Evolutionary conservation across 495 filamentous ascomycete genomes (phyloP).

Genomic region (Aspergillus taichungensis): DNA sequence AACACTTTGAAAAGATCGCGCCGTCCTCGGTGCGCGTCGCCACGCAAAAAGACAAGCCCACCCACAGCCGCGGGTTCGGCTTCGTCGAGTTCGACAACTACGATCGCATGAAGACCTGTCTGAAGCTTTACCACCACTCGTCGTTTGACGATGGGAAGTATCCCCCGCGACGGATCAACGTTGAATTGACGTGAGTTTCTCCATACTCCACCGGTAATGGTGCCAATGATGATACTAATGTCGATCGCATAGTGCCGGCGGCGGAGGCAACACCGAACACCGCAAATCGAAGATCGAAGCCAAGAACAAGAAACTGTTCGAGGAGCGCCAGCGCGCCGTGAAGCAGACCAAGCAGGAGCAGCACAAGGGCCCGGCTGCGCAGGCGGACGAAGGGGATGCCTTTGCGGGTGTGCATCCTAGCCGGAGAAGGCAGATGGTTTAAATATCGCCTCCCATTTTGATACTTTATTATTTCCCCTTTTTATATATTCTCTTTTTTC

Average conservation of each 20-base stretch:
- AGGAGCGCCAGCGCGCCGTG: constrained; percentile 57
- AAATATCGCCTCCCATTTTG: constrained; percentile 1
- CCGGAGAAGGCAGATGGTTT: constrained; percentile 41
- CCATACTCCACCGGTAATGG: background rate
- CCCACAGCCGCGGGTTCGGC: constrained; percentile 73
- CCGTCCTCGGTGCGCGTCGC: constrained; percentile 68
- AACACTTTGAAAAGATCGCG: constrained; percentile 69
- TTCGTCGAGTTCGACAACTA: constrained; percentile 88
- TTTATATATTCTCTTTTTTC: background rate
- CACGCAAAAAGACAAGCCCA: constrained; percentile 58
- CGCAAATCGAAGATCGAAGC: constrained; percentile 66
- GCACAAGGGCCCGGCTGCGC: constrained; percentile 25
- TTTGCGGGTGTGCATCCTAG: constrained; percentile 51
- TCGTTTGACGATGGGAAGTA: constrained; percentile 63
- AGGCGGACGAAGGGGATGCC: constrained; percentile 17
- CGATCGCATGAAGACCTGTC: constrained; percentile 88
- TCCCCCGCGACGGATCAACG: constrained; percentile 67
- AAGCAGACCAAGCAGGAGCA: constrained; percentile 44
- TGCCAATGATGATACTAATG: constrained; percentile 2
- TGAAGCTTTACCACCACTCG: constrained; percentile 82
- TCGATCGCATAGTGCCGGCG: constrained; percentile 47
- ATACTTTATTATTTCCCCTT: constrained; percentile 2
- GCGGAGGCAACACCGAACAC: constrained; percentile 67
- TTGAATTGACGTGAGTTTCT: constrained; percentile 72
- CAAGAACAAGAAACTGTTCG: constrained; percentile 83